Conservation (phyloP, 768 basidiomycete genomes). For the Auriculariales sp. region DNA sequence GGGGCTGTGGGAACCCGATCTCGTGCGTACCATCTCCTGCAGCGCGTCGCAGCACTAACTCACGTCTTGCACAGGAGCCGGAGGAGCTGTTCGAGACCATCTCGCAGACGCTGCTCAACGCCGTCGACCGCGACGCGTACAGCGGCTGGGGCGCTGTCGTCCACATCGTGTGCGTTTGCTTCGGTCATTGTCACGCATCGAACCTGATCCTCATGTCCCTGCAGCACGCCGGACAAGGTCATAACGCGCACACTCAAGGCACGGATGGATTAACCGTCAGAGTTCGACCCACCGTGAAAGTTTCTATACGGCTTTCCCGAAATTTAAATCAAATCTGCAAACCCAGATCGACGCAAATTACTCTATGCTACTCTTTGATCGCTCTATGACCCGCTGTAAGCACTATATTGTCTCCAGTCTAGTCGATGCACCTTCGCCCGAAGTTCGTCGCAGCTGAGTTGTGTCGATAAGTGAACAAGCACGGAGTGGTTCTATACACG, state of each 20-base stretch:
- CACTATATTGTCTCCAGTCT: too few species aligned
- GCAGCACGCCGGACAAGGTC: constrained; percentile 34
- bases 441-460: too few species aligned
- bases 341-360: too few species aligned
- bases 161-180: constrained; percentile 70
- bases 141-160: constrained; percentile 96
- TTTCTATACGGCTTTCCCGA: too few species aligned
- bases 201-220: not conserved
- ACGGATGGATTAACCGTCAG: constrained; percentile 63
- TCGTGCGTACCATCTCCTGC: constrained; percentile 23
- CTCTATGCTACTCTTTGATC: too few species aligned
- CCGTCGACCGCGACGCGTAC: constrained; percentile 89
- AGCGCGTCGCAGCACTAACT: not conserved
- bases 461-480: too few species aligned
- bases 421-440: too few species aligned
- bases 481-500: too few species aligned
- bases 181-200: not conserved
- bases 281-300: too few species aligned
- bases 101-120: constrained; percentile 87
- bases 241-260: constrained; percentile 79
- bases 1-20: constrained; percentile 94
- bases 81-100: constrained; percentile 98
- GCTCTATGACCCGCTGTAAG: too few species aligned
- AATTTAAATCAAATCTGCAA: too few species aligned
- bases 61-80: constrained; percentile 33